phyloP scores from a whole-genome alignment of 2,329 filamentous ascomycete genomes.

The Huntiella decipiens region DNA sequence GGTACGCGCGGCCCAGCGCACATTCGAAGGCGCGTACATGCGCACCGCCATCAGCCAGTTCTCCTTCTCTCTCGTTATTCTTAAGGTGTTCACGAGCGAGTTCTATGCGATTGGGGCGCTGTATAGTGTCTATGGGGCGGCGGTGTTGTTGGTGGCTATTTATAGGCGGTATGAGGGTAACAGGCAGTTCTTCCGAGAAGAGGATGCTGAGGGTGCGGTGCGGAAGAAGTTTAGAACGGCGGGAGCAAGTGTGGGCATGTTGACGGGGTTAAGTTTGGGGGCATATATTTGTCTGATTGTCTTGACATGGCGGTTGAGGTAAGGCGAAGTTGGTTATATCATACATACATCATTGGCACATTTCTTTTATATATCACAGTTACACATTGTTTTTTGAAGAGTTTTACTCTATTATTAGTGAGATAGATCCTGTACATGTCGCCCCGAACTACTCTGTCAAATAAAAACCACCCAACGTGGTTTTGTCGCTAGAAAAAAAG shows the following conservation, averaged over 20 bases:
- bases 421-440: too few relatives aligned
- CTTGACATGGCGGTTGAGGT: constrained; percentile 26
- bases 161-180: constrained; percentile 86
- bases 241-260: constrained; percentile 40
- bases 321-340: neutral
- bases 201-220: constrained; percentile 18
- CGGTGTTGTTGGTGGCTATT: constrained; percentile 62
- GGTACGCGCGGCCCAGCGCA: constrained; percentile 83
- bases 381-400: too few relatives aligned
- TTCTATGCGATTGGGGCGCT: constrained; percentile 96
- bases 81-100: constrained; percentile 91
- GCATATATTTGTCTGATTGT: constrained; percentile 39
- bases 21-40: constrained; percentile 93
- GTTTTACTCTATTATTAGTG: too few relatives aligned
- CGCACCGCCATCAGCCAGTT: constrained; percentile 89
- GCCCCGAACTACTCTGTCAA: too few relatives aligned
- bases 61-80: constrained; percentile 80
- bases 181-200: constrained; percentile 62
- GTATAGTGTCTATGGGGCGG: constrained; percentile 78
- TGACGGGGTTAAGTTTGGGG: constrained; percentile 35
- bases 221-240: constrained; percentile 42
- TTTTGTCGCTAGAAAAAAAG: too few relatives aligned
- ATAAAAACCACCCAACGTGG: too few relatives aligned
- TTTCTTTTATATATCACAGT: neutral
- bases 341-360: neutral